Evolutionary conservation across 2,329 filamentous ascomycete species (phyloP).

Genomic region (Nigrograna mackinnonii): DNA sequence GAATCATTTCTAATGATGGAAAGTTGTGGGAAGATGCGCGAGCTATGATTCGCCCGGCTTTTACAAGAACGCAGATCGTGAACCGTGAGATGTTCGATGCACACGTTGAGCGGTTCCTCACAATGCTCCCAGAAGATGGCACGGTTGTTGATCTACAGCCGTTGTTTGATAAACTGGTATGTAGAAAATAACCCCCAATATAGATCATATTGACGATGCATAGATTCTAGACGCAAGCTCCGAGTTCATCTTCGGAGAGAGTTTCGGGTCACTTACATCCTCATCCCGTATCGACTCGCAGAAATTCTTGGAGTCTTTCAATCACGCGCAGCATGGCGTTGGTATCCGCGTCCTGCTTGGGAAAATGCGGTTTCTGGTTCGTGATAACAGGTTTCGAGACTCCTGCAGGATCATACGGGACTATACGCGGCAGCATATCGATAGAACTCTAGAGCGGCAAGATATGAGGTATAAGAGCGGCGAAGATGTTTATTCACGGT

Average conservation of each 20-base stretch:
- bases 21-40: conserved; percentile 3
- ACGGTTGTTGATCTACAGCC: conserved; percentile 2
- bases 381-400: conserved; percentile 13
- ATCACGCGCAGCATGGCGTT: conserved; percentile 10
- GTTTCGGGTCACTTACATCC: too few species aligned
- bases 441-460: conserved; percentile 16
- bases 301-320: conserved; percentile 18
- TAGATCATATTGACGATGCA: background rate
- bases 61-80: conserved; percentile 4
- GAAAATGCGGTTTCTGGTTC: conserved; percentile 7
- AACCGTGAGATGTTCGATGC: conserved; percentile 2
- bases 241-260: background rate
- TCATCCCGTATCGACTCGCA: too few species aligned
- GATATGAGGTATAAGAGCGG: conserved; percentile 8
- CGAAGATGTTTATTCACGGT: conserved; percentile 11
- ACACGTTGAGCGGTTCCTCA: conserved; percentile 3
- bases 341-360: conserved; percentile 9
- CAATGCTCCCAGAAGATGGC: conserved; percentile 1
- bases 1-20: conserved; percentile 5
- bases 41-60: conserved; percentile 4
- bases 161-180: conserved; percentile 3
- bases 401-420: conserved; percentile 7
- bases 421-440: conserved; percentile 11
- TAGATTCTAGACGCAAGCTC: background rate
- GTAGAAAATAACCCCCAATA: background rate